Evolutionary conservation across 306 rosid species (phyloP).

Genomic region (Dryas drummondii): DNA sequence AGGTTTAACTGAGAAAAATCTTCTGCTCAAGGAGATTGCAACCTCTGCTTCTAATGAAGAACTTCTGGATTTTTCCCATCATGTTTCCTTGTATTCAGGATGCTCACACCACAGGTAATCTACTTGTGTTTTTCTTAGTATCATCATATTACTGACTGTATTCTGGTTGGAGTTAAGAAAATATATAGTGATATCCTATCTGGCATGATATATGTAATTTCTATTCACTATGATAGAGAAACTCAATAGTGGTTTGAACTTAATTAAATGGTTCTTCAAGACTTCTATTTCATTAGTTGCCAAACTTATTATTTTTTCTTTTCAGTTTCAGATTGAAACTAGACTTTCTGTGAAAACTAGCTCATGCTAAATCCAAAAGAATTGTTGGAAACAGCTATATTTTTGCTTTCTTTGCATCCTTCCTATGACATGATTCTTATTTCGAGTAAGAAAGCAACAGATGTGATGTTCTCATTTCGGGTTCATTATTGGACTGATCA

Average conservation of each 20-base stretch:
- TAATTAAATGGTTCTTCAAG: not conserved
- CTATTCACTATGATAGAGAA: slow-evolving; percentile 1
- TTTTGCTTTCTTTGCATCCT: not conserved
- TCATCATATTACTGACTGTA: not conserved
- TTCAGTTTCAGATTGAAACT: slow-evolving; percentile 9
- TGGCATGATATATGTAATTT: slow-evolving; percentile 19
- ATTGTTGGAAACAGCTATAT: not conserved
- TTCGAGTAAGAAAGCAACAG: slow-evolving; percentile 1
- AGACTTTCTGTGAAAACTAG: not conserved
- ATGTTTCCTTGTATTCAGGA: slow-evolving; percentile 78
- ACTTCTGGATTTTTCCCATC: slow-evolving; percentile 61
- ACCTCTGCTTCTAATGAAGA: slow-evolving; percentile 54
- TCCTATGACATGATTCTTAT: slow-evolving; percentile 17
- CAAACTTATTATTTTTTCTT: not conserved
- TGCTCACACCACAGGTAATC: slow-evolving; percentile 81
- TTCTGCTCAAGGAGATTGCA: slow-evolving; percentile 87
- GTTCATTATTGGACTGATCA: slow-evolving; percentile 13
- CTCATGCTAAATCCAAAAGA: not conserved
- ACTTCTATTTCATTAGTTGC: not conserved
- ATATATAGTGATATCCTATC: slow-evolving; percentile 10
- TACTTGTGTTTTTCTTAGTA: not conserved
- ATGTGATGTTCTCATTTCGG: not conserved
- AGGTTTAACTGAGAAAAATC: slow-evolving; percentile 70
- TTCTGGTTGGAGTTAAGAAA: not conserved
- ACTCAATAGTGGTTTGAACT: not conserved